Evolutionary conservation across 176 grass and related monocot genomes (phyloP), one percentile per base, ranked within the genome.

Genomic region (Alopecurus myosuroides): DNA sequence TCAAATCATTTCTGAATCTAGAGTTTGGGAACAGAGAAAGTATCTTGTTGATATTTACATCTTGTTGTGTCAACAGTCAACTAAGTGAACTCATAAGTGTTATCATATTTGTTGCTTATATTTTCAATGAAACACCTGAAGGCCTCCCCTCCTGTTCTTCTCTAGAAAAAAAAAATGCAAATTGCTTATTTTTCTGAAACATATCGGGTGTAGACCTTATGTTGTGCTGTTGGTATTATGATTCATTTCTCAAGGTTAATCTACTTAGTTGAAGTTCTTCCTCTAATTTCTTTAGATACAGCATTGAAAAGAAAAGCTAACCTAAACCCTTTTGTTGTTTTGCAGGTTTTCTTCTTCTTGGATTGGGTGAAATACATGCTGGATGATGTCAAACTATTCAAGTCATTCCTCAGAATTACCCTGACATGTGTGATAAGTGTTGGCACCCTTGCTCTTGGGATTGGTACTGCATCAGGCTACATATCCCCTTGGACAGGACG

Each of bases 401-500:
- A 91, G 34, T 94, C 94, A 41, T 99, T 99, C 79, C 83, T 99
- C 80, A 87, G 84, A 82, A 96, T 92, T 76, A 96, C 97, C 26
- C 86, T 99, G 63, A 94, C 97, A 74, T 94, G 87, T 84, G 91
- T 91, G 72, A 94, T 96, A 80, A 88, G 74, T 83, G 88, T 94
- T 10, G 91, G 91, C 49, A 61, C 84, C 44, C 86, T 99, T 82
- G 97, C 94, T 86, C 94, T 99, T 90, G 92, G 86, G 40, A 88
- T 99, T 89, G 97, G 97, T 51, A 99, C 84, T 39, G 97, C 97
- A 22, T 94, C 93, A 9, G 97, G 97, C 62, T 99, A 99, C 84
- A 99, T 99, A 72, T 99, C 97, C 82, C 97, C 97, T 71, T 99
- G 97, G 97, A 92, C 97, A 53, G 97, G 97, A 29, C 88, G 97